phyloP scores from a whole-genome alignment of 352 stramenopile genomes.

The Globisporangium nagaii region DNA sequence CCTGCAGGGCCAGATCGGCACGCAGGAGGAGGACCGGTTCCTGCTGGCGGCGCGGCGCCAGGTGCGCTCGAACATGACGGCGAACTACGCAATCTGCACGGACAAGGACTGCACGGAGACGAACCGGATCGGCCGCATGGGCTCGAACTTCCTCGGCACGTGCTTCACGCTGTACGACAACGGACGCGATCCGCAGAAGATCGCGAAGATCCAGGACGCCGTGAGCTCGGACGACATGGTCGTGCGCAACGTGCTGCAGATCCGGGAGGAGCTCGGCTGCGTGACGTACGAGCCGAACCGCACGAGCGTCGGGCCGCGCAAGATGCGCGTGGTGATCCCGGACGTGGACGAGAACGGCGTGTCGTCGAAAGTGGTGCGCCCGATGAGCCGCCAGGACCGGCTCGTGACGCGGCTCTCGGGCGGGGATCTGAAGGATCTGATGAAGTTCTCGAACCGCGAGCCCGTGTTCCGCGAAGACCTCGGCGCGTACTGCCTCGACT shows the following conservation, averaged over 20 bases:
- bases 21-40: constrained; percentile 79
- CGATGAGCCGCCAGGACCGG: constrained; percentile 81
- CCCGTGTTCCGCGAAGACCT: constrained; percentile 83
- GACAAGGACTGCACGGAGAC: constrained; percentile 72
- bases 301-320: constrained; percentile 78
- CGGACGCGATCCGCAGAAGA: constrained; percentile 81
- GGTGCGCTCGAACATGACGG: constrained; percentile 86
- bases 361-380: constrained; percentile 76
- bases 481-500: constrained; percentile 62
- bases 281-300: constrained; percentile 86
- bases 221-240: constrained; percentile 60
- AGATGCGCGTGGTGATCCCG: constrained; percentile 82
- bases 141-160: constrained; percentile 84
- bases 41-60: constrained; percentile 68
- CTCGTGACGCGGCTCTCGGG: constrained; percentile 66
- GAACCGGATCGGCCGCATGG: constrained; percentile 82
- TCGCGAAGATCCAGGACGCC: constrained; percentile 84
- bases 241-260: constrained; percentile 81
- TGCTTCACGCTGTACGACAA: constrained; percentile 88
- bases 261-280: constrained; percentile 79
- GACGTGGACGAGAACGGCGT: constrained; percentile 77
- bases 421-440: constrained; percentile 76
- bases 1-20: constrained; percentile 78
- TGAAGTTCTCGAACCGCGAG: constrained; percentile 85
- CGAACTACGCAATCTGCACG: constrained; percentile 84